Evolutionary conservation across 129 eudicot genomes (phyloP).

Genomic region (Solidago caesia): DNA sequence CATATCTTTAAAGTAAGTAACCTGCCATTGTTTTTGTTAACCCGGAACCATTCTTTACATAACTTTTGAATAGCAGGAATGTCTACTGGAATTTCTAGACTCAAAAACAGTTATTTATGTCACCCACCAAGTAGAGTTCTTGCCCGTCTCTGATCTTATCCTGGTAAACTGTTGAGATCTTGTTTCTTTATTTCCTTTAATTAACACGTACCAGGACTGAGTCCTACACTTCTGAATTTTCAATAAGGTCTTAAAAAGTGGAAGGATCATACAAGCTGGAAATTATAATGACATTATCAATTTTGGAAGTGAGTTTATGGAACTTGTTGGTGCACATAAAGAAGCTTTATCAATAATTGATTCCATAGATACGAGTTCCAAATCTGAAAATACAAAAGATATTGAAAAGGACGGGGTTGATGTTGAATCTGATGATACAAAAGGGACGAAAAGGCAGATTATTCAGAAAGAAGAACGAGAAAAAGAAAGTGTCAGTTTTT

Average conservation of each 20-base stretch:
- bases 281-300: conserved; percentile 66
- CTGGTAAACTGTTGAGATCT: conserved; percentile 42
- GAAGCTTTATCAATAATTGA: conserved; percentile 69
- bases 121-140: conserved; percentile 94
- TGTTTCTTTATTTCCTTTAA: conserved; percentile 7
- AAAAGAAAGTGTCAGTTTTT: conserved; percentile 68
- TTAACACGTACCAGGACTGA: neutral
- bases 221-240: neutral
- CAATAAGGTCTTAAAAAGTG: conserved; percentile 76
- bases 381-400: conserved; percentile 10
- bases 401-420: conserved; percentile 9
- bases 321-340: conserved; percentile 81
- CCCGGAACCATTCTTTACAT: neutral
- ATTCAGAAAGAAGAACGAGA: conserved; percentile 80
- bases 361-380: conserved; percentile 26
- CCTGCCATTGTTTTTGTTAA: neutral
- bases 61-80: conserved; percentile 52
- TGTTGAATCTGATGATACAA: conserved; percentile 30
- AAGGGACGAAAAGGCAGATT: conserved; percentile 49
- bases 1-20: conserved; percentile 72
- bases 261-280: conserved; percentile 76
- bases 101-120: conserved; percentile 81
- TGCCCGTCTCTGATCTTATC: conserved; percentile 84
- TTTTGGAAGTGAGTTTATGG: conserved; percentile 78
- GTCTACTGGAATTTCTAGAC: conserved; percentile 59